Conservation (phyloP, 768 basidiomycete genomes). For the Lactarius hengduanensis region DNA sequence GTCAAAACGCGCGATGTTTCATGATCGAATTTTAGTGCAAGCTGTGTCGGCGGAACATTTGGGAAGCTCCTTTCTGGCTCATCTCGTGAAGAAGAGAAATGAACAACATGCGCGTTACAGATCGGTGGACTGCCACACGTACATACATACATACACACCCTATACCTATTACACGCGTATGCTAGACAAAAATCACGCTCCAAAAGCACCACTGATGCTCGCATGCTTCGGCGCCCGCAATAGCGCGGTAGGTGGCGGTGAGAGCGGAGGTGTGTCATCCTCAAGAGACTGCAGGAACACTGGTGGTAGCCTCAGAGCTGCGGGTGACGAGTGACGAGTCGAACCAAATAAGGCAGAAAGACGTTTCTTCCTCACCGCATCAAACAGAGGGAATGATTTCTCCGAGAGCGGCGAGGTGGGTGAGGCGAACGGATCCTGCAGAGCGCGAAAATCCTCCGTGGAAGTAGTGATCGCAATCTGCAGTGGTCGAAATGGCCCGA, state of each 20-base stretch:
- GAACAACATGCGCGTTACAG: conserved; percentile 28
- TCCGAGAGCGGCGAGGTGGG: conserved; percentile 16
- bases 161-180: conserved; percentile 20
- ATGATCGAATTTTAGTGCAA: conserved; percentile 23
- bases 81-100: conserved; percentile 17
- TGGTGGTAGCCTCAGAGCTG: conserved; percentile 9
- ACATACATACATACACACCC: conserved; percentile 18
- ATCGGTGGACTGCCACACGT: conserved; percentile 24
- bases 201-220: conserved; percentile 23
- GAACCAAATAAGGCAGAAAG: conserved; percentile 9
- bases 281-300: conserved; percentile 11
- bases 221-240: conserved; percentile 16
- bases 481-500: background rate
- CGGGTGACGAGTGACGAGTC: conserved; percentile 21
- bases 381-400: conserved; percentile 21
- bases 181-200: conserved; percentile 25
- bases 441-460: conserved; percentile 20
- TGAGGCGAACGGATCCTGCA: conserved; percentile 25
- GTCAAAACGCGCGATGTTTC: conserved; percentile 23
- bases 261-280: conserved; percentile 15
- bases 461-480: conserved; percentile 1
- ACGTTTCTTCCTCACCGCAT: conserved; percentile 23
- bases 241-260: conserved; percentile 18
- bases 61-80: conserved; percentile 22
- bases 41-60: conserved; percentile 18